phyloP scores from a whole-genome alignment of 345 rosid species.

The Citrus sinensis region DVS_A1.0 CM039164.1:3633001-3633500 shows the following conservation, averaged over 20 bases:
- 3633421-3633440: conserved; percentile 95
- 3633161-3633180: neutral
- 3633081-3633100: neutral
- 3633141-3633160: conserved; percentile 41
- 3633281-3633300: conserved; percentile 8
- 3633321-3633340: too few relatives aligned
- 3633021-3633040: neutral
- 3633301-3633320: neutral
- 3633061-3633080: neutral
- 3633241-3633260: conserved; percentile 24
- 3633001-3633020: neutral
- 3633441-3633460: conserved; percentile 94
- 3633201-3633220: conserved; percentile 56
- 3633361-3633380: neutral
- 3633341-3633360: neutral
- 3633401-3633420: conserved; percentile 51
- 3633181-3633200: conserved; percentile 17
- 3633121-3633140: neutral
- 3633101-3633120: neutral
- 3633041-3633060: neutral
- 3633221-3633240: conserved; percentile 23
- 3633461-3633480: conserved; percentile 93
- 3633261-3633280: conserved; percentile 21
- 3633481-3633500: conserved; percentile 81
- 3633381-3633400: conserved; percentile 33